Percentiles rank a stretch among this genome's conserved stretches.
These are phyloP conservation scores for Penicillium roqueforti DNA, from an alignment of 495 filamentous ascomycete species.

Conservation along the genomic window DNA sequence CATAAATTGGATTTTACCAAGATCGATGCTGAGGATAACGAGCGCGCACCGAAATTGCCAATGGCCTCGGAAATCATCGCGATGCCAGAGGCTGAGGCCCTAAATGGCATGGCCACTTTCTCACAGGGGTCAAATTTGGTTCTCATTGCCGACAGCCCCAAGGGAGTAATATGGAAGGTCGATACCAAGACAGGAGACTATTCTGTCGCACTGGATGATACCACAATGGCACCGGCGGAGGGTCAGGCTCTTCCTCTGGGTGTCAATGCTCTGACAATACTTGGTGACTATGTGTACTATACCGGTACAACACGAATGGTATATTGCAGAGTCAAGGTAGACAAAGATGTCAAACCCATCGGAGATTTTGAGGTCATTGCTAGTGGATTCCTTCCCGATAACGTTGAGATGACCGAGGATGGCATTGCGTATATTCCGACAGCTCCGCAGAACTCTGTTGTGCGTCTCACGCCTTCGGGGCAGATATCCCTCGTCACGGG, in stretches of 20 bases:
- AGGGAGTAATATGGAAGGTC: slow-evolving; percentile 33
- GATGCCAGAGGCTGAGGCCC: slow-evolving; percentile 34
- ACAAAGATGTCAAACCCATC: slow-evolving; percentile 20
- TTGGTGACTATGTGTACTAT: slow-evolving; percentile 35
- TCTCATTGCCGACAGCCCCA: slow-evolving; percentile 38
- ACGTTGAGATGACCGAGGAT: slow-evolving; percentile 30
- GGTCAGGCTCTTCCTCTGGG: slow-evolving; percentile 26
- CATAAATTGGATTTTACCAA: slow-evolving; percentile 36
- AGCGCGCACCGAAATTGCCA: slow-evolving; percentile 1
- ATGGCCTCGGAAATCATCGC: slow-evolving; percentile 25
- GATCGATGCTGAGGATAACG: neutral
- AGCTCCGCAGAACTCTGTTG: slow-evolving; percentile 25
- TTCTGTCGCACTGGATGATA: slow-evolving; percentile 26
- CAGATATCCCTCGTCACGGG: slow-evolving; percentile 27
- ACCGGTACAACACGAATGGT: slow-evolving; percentile 33
- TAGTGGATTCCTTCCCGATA: slow-evolving; percentile 30
- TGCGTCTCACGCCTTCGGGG: slow-evolving; percentile 24
- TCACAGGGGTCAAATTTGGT: slow-evolving; percentile 23
- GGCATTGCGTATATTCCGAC: slow-evolving; percentile 38
- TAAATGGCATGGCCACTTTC: slow-evolving; percentile 39
- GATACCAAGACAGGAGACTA: slow-evolving; percentile 32
- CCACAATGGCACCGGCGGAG: slow-evolving; percentile 22
- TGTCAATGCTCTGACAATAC: slow-evolving; percentile 37
- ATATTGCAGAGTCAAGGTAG: slow-evolving; percentile 30
- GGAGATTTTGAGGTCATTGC: slow-evolving; percentile 30